Percentiles rank a stretch among this genome's conserved stretches.
These are phyloP conservation scores for Melocanna baccifera DNA, from an alignment of 176 grass and related monocot species.

Conservation along the genomic window DNA sequence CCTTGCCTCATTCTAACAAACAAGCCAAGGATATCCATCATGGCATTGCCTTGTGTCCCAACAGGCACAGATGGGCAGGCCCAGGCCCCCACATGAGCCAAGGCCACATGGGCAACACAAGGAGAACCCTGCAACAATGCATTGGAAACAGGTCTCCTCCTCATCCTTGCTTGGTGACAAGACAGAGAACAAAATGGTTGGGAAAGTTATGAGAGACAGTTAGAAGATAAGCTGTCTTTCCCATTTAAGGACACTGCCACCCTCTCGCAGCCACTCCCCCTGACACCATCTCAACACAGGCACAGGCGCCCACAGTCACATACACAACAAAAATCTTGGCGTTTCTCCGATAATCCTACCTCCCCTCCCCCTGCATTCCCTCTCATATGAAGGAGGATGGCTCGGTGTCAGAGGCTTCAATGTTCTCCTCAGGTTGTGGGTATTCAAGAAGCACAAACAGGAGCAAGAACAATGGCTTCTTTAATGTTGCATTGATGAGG, in stretches of 20 bases:
- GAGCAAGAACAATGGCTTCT: slow-evolving; percentile 42
- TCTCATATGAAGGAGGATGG: slow-evolving; percentile 30
- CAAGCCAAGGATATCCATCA: slow-evolving; percentile 2
- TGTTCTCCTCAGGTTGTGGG: slow-evolving; percentile 33
- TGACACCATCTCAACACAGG: neutral
- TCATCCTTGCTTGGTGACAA: slow-evolving; percentile 53
- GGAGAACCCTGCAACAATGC: slow-evolving; percentile 23
- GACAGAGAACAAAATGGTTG: slow-evolving; percentile 55
- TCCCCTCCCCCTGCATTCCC: neutral
- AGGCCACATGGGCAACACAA: slow-evolving; percentile 45
- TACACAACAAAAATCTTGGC: slow-evolving; percentile 25
- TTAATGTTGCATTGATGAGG: slow-evolving; percentile 47
- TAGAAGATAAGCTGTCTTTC: slow-evolving; percentile 52
- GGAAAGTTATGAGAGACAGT: slow-evolving; percentile 58
- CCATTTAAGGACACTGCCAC: slow-evolving; percentile 55
- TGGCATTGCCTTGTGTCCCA: neutral
- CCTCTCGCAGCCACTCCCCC: neutral
- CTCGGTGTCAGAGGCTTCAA: slow-evolving; percentile 46
- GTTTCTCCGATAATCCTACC: slow-evolving; percentile 27
- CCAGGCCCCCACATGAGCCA: slow-evolving; percentile 9
- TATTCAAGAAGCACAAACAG: slow-evolving; percentile 27
- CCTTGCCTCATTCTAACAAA: neutral
- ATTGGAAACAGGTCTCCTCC: slow-evolving; percentile 11
- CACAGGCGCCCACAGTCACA: neutral
- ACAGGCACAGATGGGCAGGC: neutral